Evolutionary conservation across 306 rosid genomes (phyloP).

Genomic region (Leucaena leucocephala): DNA sequence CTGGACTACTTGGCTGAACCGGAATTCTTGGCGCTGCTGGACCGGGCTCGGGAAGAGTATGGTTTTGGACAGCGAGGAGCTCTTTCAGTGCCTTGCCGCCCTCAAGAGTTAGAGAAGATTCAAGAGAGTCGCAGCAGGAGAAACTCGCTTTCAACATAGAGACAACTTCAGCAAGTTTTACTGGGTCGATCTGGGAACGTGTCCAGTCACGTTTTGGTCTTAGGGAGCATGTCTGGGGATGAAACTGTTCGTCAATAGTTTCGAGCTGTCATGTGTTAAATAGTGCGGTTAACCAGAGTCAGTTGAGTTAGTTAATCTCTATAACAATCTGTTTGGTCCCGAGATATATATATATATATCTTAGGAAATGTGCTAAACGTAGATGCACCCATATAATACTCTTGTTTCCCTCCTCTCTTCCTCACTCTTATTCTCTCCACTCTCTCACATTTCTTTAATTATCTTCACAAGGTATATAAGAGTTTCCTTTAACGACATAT

Average conservation of each 20-base stretch:
- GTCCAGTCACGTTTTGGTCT: not conserved
- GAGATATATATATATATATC: not conserved
- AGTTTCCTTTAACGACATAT: not conserved
- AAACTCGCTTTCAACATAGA: not conserved
- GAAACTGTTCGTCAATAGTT: not conserved
- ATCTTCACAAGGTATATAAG: not conserved
- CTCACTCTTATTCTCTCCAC: not conserved
- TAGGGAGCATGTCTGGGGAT: not conserved
- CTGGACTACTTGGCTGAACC: conserved; percentile 54
- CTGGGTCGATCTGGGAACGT: not conserved
- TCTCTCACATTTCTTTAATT: not conserved
- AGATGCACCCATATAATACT: not conserved
- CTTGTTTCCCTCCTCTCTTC: not conserved
- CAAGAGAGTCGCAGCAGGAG: conserved; percentile 8
- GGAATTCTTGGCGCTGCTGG: conserved; percentile 51
- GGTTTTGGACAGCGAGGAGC: conserved; percentile 37
- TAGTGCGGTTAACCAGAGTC: not conserved
- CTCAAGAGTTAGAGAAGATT: conserved; percentile 37
- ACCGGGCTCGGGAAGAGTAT: conserved; percentile 60
- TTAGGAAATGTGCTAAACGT: not conserved
- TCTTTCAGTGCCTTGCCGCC: conserved; percentile 35
- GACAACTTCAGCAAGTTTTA: not conserved
- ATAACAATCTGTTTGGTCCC: not conserved
- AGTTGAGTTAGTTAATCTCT: not conserved
- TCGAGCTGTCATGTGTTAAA: not conserved